Conservation (phyloP, 2,329 filamentous ascomycete species). For the Cercospora sp. region DNA sequence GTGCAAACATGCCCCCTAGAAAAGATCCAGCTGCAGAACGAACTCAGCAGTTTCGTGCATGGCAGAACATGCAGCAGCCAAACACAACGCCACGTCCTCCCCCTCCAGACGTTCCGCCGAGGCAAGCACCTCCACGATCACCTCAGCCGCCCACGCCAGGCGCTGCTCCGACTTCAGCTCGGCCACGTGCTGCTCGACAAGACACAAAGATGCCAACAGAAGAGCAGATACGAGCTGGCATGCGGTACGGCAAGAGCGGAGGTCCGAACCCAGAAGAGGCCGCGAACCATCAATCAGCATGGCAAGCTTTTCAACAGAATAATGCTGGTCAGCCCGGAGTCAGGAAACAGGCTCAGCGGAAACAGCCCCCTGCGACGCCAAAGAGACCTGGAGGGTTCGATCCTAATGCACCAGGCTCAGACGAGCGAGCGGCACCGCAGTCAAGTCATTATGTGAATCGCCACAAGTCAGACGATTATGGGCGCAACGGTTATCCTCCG, state of each 20-base stretch:
- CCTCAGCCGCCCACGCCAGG: slow-evolving; percentile 27
- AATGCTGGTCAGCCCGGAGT: slow-evolving; percentile 37
- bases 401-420: slow-evolving; percentile 58
- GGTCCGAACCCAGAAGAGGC: slow-evolving; percentile 21
- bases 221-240: slow-evolving; percentile 40
- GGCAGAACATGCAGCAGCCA: slow-evolving; percentile 52
- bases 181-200: slow-evolving; percentile 30
- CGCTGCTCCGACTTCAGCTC: slow-evolving; percentile 13
- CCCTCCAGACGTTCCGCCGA: slow-evolving; percentile 26
- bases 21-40: slow-evolving; percentile 43
- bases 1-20: slow-evolving; percentile 31
- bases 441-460: slow-evolving; percentile 32
- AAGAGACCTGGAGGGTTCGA: slow-evolving; percentile 58
- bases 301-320: slow-evolving; percentile 34
- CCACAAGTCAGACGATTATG: slow-evolving; percentile 35
- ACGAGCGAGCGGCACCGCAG: slow-evolving; percentile 55
- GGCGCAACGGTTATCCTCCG: slow-evolving; percentile 32
- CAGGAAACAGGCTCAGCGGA: slow-evolving; percentile 41
- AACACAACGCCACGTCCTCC: slow-evolving; percentile 27
- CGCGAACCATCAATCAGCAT: slow-evolving; percentile 40
- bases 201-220: slow-evolving; percentile 40
- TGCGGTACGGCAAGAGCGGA: slow-evolving; percentile 34
- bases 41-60: slow-evolving; percentile 50
- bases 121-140: slow-evolving; percentile 27
- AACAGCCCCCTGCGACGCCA: slow-evolving; percentile 42